Conservation (phyloP, 441 rosid genomes). For the Breynia disticha region DNA sequence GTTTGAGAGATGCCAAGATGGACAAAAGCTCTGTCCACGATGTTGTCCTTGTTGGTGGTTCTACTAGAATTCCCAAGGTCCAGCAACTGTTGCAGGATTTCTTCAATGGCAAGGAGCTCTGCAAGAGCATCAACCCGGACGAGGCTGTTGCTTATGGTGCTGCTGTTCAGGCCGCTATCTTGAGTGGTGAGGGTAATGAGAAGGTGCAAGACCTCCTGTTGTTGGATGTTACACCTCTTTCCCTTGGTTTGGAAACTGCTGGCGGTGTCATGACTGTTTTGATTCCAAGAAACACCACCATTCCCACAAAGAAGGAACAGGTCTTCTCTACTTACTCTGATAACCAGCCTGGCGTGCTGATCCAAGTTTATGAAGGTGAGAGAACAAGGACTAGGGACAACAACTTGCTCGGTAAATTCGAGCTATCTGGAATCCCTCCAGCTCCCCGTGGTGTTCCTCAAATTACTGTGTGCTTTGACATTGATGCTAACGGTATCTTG, state of each 20-base stretch:
- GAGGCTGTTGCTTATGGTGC: slow-evolving; percentile 82
- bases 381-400: slow-evolving; percentile 65
- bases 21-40: slow-evolving; percentile 61
- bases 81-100: slow-evolving; percentile 72
- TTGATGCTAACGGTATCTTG: slow-evolving; percentile 32
- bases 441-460: background rate
- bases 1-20: slow-evolving; percentile 70
- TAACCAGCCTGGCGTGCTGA: slow-evolving; percentile 9
- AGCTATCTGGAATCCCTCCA: slow-evolving; percentile 27
- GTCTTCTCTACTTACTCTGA: slow-evolving; percentile 28
- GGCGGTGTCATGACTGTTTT: background rate
- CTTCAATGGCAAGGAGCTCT: slow-evolving; percentile 17
- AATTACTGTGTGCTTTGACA: background rate
- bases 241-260: background rate
- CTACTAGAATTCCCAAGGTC: slow-evolving; percentile 72
- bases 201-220: slow-evolving; percentile 64
- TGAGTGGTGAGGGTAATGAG: slow-evolving; percentile 70
- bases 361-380: slow-evolving; percentile 73
- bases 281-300: background rate
- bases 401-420: slow-evolving; percentile 68
- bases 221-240: slow-evolving; percentile 54
- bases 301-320: slow-evolving; percentile 9
- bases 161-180: slow-evolving; percentile 69
- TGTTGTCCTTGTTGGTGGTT: slow-evolving; percentile 77
- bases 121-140: slow-evolving; percentile 20